Percentiles rank a stretch among this genome's conserved stretches.
Conservation (phyloP, 2,329 filamentous ascomycete genomes). For the Verticillium tricorpus region DNA sequence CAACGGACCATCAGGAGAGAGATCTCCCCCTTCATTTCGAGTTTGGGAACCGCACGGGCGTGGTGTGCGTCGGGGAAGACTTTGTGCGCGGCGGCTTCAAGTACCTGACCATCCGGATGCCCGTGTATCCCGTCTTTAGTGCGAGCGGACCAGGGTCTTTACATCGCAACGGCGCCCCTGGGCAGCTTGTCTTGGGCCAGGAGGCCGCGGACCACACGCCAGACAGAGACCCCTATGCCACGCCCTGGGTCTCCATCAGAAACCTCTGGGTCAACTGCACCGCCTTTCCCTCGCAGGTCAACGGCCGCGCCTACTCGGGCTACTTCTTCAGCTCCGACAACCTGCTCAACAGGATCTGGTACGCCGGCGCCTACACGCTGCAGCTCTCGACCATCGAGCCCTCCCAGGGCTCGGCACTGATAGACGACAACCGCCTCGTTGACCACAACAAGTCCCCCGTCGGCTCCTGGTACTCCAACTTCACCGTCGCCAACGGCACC, state of each 20-base stretch:
- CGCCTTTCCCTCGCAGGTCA: slow-evolving; percentile 35
- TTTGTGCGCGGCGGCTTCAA: slow-evolving; percentile 36
- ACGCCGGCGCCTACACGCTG: slow-evolving; percentile 33
- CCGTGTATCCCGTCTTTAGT: slow-evolving; percentile 24
- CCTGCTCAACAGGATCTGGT: slow-evolving; percentile 42
- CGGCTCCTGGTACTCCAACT: slow-evolving; percentile 26
- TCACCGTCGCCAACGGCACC: slow-evolving; percentile 23
- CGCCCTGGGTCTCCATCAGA: slow-evolving; percentile 25
- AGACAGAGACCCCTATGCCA: slow-evolving; percentile 12
- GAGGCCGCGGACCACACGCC: background rate
- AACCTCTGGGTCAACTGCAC: slow-evolving; percentile 34
- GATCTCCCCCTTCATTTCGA: slow-evolving; percentile 20
- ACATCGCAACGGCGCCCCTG: background rate
- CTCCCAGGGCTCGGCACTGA: slow-evolving; percentile 25
- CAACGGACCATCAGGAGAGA: slow-evolving; percentile 16
- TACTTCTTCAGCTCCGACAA: slow-evolving; percentile 38
- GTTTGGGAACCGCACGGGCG: slow-evolving; percentile 20
- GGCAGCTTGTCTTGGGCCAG: slow-evolving; percentile 13
- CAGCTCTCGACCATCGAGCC: slow-evolving; percentile 30
- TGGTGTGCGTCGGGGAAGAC: slow-evolving; percentile 24
- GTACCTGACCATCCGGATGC: slow-evolving; percentile 35
- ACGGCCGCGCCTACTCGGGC: slow-evolving; percentile 41
- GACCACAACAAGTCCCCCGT: slow-evolving; percentile 25
- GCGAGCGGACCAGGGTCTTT: slow-evolving; percentile 8
- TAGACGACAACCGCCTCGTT: slow-evolving; percentile 27